Conservation (phyloP, 768 basidiomycete genomes). For the Sarcodon aspratus region DNA sequence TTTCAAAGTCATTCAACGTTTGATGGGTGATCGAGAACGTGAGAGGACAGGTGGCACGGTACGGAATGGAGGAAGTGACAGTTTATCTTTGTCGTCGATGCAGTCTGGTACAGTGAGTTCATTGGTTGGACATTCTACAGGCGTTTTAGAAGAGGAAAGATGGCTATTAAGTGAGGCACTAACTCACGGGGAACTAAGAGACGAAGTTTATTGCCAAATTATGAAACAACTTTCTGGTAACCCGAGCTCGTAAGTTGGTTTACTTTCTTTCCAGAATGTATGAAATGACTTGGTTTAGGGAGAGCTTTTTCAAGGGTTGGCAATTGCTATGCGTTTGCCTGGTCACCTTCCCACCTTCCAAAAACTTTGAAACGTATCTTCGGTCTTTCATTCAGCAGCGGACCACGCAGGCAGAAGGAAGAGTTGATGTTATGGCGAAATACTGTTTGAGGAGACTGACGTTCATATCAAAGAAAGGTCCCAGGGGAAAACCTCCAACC, state of each 20-base stretch:
- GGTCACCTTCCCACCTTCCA: conserved; percentile 89
- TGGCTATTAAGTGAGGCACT: conserved; percentile 80
- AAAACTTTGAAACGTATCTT: conserved; percentile 83
- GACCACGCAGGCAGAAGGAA: conserved; percentile 54
- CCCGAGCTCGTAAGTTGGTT: conserved; percentile 52
- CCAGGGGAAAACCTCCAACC: conserved; percentile 74
- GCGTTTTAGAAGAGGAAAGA: conserved; percentile 71
- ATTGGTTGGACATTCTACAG: conserved; percentile 20
- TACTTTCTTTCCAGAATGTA: neutral
- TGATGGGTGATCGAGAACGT: conserved; percentile 88
- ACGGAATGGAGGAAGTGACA: conserved; percentile 5
- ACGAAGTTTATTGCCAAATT: conserved; percentile 88
- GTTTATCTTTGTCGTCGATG: conserved; percentile 4
- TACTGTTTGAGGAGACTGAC: conserved; percentile 75
- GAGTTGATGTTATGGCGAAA: conserved; percentile 85
- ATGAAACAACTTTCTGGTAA: conserved; percentile 88
- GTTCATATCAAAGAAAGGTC: conserved; percentile 72
- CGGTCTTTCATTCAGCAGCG: conserved; percentile 69
- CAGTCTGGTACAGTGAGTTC: conserved; percentile 17
- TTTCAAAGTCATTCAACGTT: conserved; percentile 84
- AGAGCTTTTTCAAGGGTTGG: conserved; percentile 86
- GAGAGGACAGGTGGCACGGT: conserved; percentile 38
- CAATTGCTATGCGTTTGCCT: conserved; percentile 84
- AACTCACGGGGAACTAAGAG: conserved; percentile 71
- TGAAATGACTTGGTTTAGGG: conserved; percentile 28